Conservation (phyloP, 2,329 filamentous ascomycete species). For the Aurifilum marmelostoma region DNA sequence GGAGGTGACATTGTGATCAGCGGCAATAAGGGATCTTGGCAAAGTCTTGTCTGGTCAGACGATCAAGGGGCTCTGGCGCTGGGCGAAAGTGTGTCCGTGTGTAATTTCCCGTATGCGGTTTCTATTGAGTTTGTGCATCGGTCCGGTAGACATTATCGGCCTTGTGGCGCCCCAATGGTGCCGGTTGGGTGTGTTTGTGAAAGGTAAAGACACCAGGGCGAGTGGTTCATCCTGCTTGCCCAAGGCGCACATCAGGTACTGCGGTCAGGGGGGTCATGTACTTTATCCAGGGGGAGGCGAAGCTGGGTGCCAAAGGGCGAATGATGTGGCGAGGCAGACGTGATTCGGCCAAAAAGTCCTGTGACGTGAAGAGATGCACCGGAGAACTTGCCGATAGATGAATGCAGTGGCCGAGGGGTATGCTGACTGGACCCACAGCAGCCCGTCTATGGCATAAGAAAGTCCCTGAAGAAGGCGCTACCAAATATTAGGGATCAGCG, state of each 20-base stretch:
- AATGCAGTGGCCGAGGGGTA: slow-evolving; percentile 15
- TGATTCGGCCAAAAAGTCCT: not conserved
- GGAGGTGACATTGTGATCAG: slow-evolving; percentile 2
- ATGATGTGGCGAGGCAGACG: not conserved
- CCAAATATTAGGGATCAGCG: not conserved
- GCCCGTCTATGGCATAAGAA: not conserved
- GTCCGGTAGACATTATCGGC: slow-evolving; percentile 7
- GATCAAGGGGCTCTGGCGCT: not conserved
- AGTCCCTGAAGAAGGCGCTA: not conserved
- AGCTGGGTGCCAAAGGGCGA: not conserved
- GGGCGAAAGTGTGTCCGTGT: not conserved
- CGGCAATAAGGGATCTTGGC: not conserved
- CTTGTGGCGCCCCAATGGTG: not conserved
- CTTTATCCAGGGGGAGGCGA: slow-evolving; percentile 7
- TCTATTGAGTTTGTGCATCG: slow-evolving; percentile 17
- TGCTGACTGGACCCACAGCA: slow-evolving; percentile 17
- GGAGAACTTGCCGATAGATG: not conserved
- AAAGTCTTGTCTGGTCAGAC: not conserved
- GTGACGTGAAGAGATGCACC: not conserved
- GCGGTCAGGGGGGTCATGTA: not conserved
- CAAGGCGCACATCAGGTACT: not conserved
- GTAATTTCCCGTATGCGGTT: slow-evolving; percentile 10
- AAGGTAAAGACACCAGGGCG: not conserved
- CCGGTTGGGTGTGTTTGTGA: not conserved
- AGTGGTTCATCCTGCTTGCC: not conserved